Percentiles rank a stretch among this genome's conserved stretches.
phyloP scores from a whole-genome alignment of 305 asterid genomes.

The Fraxinus xanthoxyloides region DNA sequence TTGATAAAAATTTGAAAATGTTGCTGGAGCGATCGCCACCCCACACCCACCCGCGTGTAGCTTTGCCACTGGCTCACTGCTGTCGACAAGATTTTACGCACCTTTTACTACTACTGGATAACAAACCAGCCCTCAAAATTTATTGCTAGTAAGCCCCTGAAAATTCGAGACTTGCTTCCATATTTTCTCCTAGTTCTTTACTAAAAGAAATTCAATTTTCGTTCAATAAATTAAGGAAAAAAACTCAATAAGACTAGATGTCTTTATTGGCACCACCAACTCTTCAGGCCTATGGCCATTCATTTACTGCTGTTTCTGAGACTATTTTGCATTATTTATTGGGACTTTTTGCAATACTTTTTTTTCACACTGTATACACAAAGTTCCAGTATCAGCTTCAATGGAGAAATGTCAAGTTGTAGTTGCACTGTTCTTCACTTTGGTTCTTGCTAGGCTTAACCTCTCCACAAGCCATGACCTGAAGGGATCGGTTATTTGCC shows the following conservation, averaged over 20 bases:
- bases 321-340: slow-evolving; percentile 34
- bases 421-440: slow-evolving; percentile 24
- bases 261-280: slow-evolving; percentile 39
- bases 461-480: slow-evolving; percentile 23
- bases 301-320: slow-evolving; percentile 29
- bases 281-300: slow-evolving; percentile 31
- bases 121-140: too few relatives aligned
- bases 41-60: too few relatives aligned
- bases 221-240: not conserved
- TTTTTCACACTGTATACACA: slow-evolving; percentile 1
- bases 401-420: slow-evolving; percentile 28
- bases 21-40: too few relatives aligned
- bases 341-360: not conserved
- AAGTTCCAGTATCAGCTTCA: slow-evolving; percentile 18
- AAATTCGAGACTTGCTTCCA: too few relatives aligned
- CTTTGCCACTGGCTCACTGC: too few relatives aligned
- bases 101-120: too few relatives aligned
- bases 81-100: too few relatives aligned
- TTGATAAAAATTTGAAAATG: too few relatives aligned
- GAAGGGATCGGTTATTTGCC: slow-evolving; percentile 49
- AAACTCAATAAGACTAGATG: not conserved
- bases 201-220: not conserved
- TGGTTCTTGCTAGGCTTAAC: slow-evolving; percentile 32
- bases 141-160: too few relatives aligned
- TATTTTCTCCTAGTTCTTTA: too few relatives aligned